Conservation (phyloP, 768 basidiomycete species). For the Candolleomyces efflorescens region DNA sequence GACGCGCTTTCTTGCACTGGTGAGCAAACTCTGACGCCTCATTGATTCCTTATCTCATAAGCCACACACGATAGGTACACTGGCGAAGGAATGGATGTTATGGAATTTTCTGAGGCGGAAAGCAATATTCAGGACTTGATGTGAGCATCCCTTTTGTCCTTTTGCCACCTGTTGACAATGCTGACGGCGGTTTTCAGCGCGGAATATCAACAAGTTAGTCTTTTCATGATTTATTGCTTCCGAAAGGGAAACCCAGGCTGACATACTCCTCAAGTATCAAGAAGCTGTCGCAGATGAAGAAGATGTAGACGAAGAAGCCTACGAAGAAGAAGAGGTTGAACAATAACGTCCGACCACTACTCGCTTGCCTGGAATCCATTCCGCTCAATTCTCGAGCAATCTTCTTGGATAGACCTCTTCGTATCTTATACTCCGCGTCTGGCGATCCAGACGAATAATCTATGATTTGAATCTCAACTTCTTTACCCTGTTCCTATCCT, state of each 20-base stretch:
- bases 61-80: constrained; percentile 52
- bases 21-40: constrained; percentile 14
- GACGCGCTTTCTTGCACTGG: constrained; percentile 87
- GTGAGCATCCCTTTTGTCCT: constrained; percentile 38
- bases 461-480: too few relatives aligned
- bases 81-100: constrained; percentile 85
- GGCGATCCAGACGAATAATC: too few relatives aligned
- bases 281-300: constrained; percentile 25
- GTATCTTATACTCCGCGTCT: too few relatives aligned
- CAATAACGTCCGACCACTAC: not conserved
- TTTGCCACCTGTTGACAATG: not conserved
- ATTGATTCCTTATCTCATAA: not conserved
- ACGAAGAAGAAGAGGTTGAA: constrained; percentile 19
- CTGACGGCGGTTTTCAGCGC: constrained; percentile 38
- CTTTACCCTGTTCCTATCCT: too few relatives aligned
- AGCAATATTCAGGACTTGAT: constrained; percentile 78
- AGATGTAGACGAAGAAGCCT: constrained; percentile 14
- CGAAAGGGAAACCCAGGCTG: not conserved
- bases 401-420: too few relatives aligned
- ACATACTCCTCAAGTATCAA: constrained; percentile 24
- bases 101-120: constrained; percentile 87
- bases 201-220: constrained; percentile 81
- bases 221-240: not conserved
- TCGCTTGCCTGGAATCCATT: not conserved
- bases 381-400: too few relatives aligned